phyloP scores from a whole-genome alignment of 1,284 basidiomycete genomes.

The Gomphus bonarii region DNA sequence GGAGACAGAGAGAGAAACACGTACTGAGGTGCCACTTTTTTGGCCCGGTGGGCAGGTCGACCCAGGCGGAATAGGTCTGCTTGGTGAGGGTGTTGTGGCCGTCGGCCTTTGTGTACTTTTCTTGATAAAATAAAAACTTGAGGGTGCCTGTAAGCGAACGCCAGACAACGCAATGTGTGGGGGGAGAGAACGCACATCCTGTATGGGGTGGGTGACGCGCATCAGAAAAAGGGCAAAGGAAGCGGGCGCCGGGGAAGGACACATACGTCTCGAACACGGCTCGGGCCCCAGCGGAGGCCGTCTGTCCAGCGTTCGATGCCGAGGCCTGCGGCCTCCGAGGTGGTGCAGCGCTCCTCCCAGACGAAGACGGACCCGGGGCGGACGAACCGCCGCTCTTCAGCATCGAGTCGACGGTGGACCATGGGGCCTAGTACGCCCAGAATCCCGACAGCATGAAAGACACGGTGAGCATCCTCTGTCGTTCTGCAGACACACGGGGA shows the following conservation, averaged over 20 bases:
- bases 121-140: conserved; percentile 78
- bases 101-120: conserved; percentile 52
- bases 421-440: conserved; percentile 38
- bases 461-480: conserved; percentile 58
- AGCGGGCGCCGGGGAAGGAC: conserved; percentile 7
- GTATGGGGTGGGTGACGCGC: neutral
- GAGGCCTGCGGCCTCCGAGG: conserved; percentile 46
- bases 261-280: conserved; percentile 63
- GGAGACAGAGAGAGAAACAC: conserved; percentile 20
- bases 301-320: conserved; percentile 73
- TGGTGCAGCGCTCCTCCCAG: conserved; percentile 75
- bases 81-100: conserved; percentile 52
- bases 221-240: conserved; percentile 4
- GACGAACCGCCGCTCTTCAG: conserved; percentile 56
- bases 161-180: conserved; percentile 23
- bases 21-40: conserved; percentile 73
- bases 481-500: conserved; percentile 13
- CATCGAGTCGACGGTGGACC: conserved; percentile 68
- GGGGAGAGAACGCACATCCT: conserved; percentile 11
- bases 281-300: conserved; percentile 75
- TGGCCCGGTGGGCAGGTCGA: conserved; percentile 47
- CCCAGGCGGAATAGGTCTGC: conserved; percentile 71
- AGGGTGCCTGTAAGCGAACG: conserved; percentile 25
- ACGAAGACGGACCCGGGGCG: conserved; percentile 69
- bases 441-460: conserved; percentile 63